These are phyloP conservation scores for Thymus mandschuricus DNA, from an alignment of 257 asterid species.

Conservation along the genomic window DNA sequence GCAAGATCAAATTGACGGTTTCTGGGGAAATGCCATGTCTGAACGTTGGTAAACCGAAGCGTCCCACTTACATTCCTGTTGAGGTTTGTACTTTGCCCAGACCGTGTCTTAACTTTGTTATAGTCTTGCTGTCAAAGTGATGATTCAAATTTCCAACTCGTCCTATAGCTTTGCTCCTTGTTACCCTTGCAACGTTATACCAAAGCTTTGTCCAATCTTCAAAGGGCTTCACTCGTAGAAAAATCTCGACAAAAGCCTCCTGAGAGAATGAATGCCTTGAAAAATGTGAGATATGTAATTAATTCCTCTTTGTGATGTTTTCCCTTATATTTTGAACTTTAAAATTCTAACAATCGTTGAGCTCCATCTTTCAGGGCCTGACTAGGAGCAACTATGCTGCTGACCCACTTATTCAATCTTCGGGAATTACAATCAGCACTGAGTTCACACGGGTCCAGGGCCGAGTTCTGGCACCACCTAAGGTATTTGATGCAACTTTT, in stretches of 20 bases:
- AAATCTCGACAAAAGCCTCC: slow-evolving; percentile 75
- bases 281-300: slow-evolving; percentile 38
- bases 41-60: slow-evolving; percentile 69
- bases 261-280: slow-evolving; percentile 59
- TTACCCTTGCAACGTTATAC: slow-evolving; percentile 79
- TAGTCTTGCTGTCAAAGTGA: background rate
- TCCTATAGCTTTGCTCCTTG: slow-evolving; percentile 54
- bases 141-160: slow-evolving; percentile 11
- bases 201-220: slow-evolving; percentile 56
- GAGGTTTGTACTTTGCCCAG: slow-evolving; percentile 47
- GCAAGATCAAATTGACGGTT: slow-evolving; percentile 35
- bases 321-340: background rate
- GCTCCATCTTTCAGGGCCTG: slow-evolving; percentile 51
- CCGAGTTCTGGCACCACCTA: slow-evolving; percentile 66
- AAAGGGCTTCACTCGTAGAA: slow-evolving; percentile 75
- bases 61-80: slow-evolving; percentile 62
- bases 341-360: background rate
- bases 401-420: slow-evolving; percentile 51
- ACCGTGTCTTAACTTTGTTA: background rate
- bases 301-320: background rate
- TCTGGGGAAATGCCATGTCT: slow-evolving; percentile 66
- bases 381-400: slow-evolving; percentile 49
- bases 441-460: slow-evolving; percentile 61
- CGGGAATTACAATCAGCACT: slow-evolving; percentile 54
- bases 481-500: slow-evolving; percentile 37